A percentile compares a stretch with the other conserved stretches of the same genome.
Conservation (phyloP, 163 green algal genomes). For the Volvox carteri region DNA sequence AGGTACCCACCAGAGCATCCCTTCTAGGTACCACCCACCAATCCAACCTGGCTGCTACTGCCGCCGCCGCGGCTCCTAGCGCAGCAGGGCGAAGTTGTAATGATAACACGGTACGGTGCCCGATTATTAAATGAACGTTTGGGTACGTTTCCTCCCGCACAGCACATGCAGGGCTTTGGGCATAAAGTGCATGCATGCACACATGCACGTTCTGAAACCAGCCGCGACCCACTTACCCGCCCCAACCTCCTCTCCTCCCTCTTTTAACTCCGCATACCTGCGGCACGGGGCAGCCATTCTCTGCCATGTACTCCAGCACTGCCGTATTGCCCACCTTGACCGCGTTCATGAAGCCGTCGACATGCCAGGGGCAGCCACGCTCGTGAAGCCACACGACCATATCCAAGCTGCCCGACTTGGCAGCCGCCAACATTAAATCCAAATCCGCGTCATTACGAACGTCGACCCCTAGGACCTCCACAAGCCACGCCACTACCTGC, state of each 20-base stretch:
- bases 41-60: no score
- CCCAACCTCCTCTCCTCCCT: background rate
- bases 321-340: background rate
- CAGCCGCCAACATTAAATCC: background rate
- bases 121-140: no score
- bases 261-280: background rate
- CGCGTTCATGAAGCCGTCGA: background rate
- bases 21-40: no score
- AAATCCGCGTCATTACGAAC: background rate
- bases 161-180: background rate
- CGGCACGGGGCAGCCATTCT: background rate
- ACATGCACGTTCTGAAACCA: background rate
- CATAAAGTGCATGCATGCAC: background rate
- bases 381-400: background rate
- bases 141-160: background rate
- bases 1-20: no score
- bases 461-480: background rate
- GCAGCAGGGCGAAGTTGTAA: no score
- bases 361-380: slow-evolving; percentile 7
- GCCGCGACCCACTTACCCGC: background rate
- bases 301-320: background rate
- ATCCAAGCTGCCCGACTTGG: background rate
- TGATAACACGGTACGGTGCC: no score
- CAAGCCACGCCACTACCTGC: background rate
- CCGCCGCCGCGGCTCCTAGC: no score